These are phyloP conservation scores for Aspergillus carbonarius DNA, from an alignment of 2,329 filamentous ascomycete genomes.

Conservation along the genomic window DNA sequence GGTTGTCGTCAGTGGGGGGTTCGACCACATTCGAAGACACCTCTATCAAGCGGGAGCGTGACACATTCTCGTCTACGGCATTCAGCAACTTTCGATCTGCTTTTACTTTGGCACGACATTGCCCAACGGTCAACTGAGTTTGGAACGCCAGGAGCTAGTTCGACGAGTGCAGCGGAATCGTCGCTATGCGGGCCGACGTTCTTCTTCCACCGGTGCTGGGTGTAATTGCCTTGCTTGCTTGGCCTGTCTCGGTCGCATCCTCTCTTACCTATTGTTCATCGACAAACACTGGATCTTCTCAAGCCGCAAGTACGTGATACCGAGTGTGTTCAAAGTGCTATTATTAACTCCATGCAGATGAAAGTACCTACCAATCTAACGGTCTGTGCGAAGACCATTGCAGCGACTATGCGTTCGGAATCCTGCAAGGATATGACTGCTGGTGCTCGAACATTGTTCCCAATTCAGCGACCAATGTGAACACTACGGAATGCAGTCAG, in stretches of 20 bases:
- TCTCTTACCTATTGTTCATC: constrained; percentile 44
- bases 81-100: neutral
- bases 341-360: constrained; percentile 29
- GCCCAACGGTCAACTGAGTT: neutral
- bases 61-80: neutral
- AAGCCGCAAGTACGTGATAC: constrained; percentile 34
- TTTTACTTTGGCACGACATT: neutral
- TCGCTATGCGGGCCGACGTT: constrained; percentile 24
- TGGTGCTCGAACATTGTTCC: constrained; percentile 52
- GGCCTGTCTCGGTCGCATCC: constrained; percentile 23
- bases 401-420: constrained; percentile 45
- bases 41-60: neutral
- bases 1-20: neutral
- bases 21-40: neutral
- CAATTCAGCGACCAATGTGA: constrained; percentile 32
- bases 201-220: constrained; percentile 19
- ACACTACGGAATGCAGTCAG: constrained; percentile 36
- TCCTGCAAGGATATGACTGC: constrained; percentile 47
- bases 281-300: constrained; percentile 45
- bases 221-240: constrained; percentile 24
- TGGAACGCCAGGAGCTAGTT: neutral
- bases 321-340: neutral
- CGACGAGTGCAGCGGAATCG: neutral
- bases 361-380: constrained; percentile 46
- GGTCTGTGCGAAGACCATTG: constrained; percentile 45